phyloP scores from a whole-genome alignment of 2,329 filamentous ascomycete genomes.

The Cryphonectria radicalis region DNA sequence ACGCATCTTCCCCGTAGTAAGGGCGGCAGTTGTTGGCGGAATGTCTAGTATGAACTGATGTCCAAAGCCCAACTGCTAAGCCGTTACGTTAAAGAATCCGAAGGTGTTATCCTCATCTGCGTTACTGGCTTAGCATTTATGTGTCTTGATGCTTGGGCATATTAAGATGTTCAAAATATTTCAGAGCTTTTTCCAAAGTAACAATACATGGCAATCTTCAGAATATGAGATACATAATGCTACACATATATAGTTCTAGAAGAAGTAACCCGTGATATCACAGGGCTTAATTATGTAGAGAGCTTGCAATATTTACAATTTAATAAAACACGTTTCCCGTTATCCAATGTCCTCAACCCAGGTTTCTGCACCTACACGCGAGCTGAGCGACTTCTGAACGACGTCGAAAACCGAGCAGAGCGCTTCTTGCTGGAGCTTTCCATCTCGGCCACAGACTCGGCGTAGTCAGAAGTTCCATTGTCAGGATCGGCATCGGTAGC shows the following conservation, averaged over 20 bases:
- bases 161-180: too few species aligned
- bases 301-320: neutral
- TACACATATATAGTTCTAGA: neutral
- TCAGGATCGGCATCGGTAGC: constrained; percentile 45
- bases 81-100: too few species aligned
- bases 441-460: constrained; percentile 30
- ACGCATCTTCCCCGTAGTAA: too few species aligned
- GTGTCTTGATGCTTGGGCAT: too few species aligned
- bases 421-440: neutral
- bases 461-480: constrained; percentile 46
- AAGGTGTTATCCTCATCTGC: too few species aligned
- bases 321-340: neutral
- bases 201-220: too few species aligned
- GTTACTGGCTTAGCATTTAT: too few species aligned
- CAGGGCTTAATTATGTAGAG: neutral
- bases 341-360: neutral
- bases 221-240: too few species aligned
- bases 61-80: too few species aligned
- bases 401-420: neutral
- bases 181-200: too few species aligned
- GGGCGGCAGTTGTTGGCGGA: too few species aligned
- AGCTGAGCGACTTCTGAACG: neutral
- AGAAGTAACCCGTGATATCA: neutral
- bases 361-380: neutral
- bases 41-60: too few species aligned